Conservation (phyloP, 2,329 filamentous ascomycete species). For the Cryphonectria naterciae region DNA sequence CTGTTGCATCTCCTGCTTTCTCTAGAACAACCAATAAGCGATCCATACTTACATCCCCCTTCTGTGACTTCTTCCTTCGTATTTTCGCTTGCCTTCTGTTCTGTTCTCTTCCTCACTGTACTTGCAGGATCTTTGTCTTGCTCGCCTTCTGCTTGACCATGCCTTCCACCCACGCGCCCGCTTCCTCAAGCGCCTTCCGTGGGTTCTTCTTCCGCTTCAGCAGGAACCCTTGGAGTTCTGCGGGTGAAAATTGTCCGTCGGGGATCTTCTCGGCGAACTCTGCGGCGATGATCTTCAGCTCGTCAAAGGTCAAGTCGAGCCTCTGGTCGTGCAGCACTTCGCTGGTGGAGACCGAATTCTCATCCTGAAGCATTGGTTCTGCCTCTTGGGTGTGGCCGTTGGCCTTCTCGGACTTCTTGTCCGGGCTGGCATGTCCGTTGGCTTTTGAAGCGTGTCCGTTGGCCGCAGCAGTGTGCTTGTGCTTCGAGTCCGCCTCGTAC, state of each 20-base stretch:
- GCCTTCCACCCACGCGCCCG: constrained; percentile 57
- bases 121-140: constrained; percentile 52
- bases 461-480: constrained; percentile 8
- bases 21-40: background rate
- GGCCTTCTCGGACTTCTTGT: constrained; percentile 9
- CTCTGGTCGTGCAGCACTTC: constrained; percentile 26
- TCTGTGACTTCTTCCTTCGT: background rate
- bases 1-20: background rate
- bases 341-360: constrained; percentile 13
- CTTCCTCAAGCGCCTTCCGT: constrained; percentile 56
- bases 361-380: background rate
- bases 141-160: constrained; percentile 54
- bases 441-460: background rate
- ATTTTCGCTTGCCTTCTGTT: background rate
- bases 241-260: constrained; percentile 57
- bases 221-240: constrained; percentile 68
- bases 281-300: constrained; percentile 49
- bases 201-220: constrained; percentile 65
- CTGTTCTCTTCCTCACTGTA: constrained; percentile 43
- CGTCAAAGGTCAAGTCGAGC: constrained; percentile 40
- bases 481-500: constrained; percentile 54
- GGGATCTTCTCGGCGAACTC: constrained; percentile 60
- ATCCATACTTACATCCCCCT: background rate
- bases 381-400: constrained; percentile 7
- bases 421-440: background rate